These are phyloP conservation scores for Coemansia sp. DNA, from an alignment of 192 early-diverging fungal genomes.

Conservation along the genomic window DNA sequence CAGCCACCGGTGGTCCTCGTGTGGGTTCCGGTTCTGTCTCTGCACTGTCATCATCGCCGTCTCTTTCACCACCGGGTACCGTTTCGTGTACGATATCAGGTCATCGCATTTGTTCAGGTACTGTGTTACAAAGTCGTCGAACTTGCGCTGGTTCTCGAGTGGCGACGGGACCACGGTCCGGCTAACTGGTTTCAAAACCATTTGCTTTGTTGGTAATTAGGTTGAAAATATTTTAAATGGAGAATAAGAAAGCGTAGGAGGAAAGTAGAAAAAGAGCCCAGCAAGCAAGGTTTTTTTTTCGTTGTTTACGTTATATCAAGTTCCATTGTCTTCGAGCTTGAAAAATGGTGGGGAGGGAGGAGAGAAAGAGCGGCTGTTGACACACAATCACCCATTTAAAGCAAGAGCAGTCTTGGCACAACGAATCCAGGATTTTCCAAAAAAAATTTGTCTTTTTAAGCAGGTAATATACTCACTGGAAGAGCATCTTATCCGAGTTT, in stretches of 20 bases:
- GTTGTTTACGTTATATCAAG: too few relatives aligned
- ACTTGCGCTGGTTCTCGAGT: slow-evolving; percentile 16
- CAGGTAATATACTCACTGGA: too few relatives aligned
- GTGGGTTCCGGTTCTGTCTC: slow-evolving; percentile 48
- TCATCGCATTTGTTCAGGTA: slow-evolving; percentile 55
- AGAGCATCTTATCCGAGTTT: too few relatives aligned
- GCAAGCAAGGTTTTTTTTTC: too few relatives aligned
- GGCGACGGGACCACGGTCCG: slow-evolving; percentile 39
- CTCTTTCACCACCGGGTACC: slow-evolving; percentile 32
- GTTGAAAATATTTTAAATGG: not conserved
- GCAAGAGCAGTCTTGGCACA: not conserved
- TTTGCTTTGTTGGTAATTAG: not conserved
- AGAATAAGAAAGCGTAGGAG: too few relatives aligned
- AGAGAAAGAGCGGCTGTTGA: not conserved
- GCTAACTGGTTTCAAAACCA: slow-evolving; percentile 38
- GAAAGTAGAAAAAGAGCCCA: slow-evolving; percentile 1
- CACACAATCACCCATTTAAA: too few relatives aligned
- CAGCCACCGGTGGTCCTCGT: slow-evolving; percentile 47
- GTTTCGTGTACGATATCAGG: slow-evolving; percentile 40
- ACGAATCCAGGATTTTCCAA: not conserved
- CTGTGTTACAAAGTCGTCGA: slow-evolving; percentile 45
- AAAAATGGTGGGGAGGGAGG: not conserved
- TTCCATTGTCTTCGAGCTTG: too few relatives aligned
- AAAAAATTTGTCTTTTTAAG: too few relatives aligned
- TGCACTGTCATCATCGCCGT: slow-evolving; percentile 18